Base-by-base conservation (phyloP, 2,329 filamentous ascomycete species). In the Stagonosporopsis tanaceti region DNA sequence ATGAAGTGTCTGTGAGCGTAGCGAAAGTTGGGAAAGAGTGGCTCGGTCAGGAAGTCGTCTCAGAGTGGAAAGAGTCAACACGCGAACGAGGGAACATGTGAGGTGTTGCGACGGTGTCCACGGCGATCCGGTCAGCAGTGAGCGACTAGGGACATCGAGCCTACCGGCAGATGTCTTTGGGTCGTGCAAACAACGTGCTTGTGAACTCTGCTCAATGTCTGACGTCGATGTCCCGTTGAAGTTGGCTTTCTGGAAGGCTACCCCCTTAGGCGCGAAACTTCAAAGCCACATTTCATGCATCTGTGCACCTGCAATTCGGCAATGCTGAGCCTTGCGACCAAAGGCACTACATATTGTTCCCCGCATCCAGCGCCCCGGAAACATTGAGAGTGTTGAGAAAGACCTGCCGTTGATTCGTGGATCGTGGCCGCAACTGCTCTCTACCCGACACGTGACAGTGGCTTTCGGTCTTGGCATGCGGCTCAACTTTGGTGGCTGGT, bases 1-100 rank as follows among this genome's bases (percentile, higher is more conserved):
- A 42, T 56, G 27, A 39, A 28, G 5, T 28, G 47, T 47, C n/a
- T 34, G 38, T 12, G 25, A 40, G n/a, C 30, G 35, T 38, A 11
- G 32, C 39, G 28, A 32, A 40, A 22, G 25, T 22, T 39, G 44
- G 22, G 38, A 47, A 30, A 32, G 41, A 38, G 15, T 14, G 3
- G 11, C 42, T 54, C 34, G 24, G 45, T 39, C 34, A 51, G 41
- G 50, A 45, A 50, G 34, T 44, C 20, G 59, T 27, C 48, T 56
- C 44, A 59, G 47, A 47, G 41, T 59, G 56, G 63, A 59, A 67
- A 56, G 45, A 56, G 39, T 35, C 34, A 40, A 56, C 50, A 57
- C 35, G 48, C 53, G 38, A 48, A 54, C 20, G 42, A 35, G 59
- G 50, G 53, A 59, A 52, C 61, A 51, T 54, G 50, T 50, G 59